phyloP scores from a whole-genome alignment of 805 yeast species.

The Saccharomyces kudriavzevii region DNA sequence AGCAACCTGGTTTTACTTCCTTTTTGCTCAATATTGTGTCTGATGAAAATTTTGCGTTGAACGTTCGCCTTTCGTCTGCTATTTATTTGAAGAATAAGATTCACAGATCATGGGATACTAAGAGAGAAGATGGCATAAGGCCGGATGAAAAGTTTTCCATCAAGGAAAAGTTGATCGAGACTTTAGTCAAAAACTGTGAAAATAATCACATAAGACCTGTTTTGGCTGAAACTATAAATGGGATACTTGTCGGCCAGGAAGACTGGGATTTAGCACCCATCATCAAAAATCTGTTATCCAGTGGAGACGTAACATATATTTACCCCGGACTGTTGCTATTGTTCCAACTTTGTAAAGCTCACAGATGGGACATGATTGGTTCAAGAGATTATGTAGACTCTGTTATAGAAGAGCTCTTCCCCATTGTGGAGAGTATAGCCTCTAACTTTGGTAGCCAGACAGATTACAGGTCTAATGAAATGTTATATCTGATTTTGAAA shows the following conservation, averaged over 20 bases:
- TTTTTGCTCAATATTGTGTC: slow-evolving; percentile 43
- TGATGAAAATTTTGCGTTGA: slow-evolving; percentile 36
- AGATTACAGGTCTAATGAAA: slow-evolving; percentile 33
- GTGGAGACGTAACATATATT: slow-evolving; percentile 33
- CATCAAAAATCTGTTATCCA: slow-evolving; percentile 31
- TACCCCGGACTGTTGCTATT: slow-evolving; percentile 51
- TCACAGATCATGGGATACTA: slow-evolving; percentile 43
- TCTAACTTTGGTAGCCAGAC: slow-evolving; percentile 28
- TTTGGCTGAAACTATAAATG: slow-evolving; percentile 48
- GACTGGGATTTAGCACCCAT: slow-evolving; percentile 32
- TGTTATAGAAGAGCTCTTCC: slow-evolving; percentile 44
- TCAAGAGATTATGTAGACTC: slow-evolving; percentile 41
- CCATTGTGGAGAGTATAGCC: slow-evolving; percentile 49
- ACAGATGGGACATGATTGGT: slow-evolving; percentile 47
- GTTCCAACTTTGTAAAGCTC: slow-evolving; percentile 46
- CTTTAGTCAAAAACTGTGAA: slow-evolving; percentile 38
- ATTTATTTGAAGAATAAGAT: slow-evolving; percentile 63
- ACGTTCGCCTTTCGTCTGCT: slow-evolving; percentile 51
- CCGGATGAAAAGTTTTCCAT: slow-evolving; percentile 47
- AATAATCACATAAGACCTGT: slow-evolving; percentile 45
- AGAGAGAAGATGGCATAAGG: slow-evolving; percentile 27
- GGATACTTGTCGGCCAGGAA: slow-evolving; percentile 40
- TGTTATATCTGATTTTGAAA: slow-evolving; percentile 58
- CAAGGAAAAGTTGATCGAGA: slow-evolving; percentile 45
- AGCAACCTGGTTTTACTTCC: slow-evolving; percentile 49